phyloP scores from a whole-genome alignment of 352 stramenopile genomes.

The Globisporangium nodosum region DNA sequence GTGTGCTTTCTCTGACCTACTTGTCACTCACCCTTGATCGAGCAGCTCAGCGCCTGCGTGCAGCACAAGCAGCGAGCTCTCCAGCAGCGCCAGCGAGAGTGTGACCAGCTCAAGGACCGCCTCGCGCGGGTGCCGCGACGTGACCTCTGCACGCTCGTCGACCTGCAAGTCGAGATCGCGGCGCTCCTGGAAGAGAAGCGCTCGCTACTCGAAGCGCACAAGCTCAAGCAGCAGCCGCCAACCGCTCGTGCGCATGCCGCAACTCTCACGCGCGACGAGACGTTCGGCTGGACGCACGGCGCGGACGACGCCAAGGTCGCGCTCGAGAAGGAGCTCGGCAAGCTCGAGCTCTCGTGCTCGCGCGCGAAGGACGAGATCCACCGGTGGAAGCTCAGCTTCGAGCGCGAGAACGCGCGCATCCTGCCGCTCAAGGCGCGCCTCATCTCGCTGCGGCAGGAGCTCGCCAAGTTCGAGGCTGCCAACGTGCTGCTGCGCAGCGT shows the following conservation, averaged over 20 bases:
- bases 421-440: slow-evolving; percentile 31
- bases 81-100: slow-evolving; percentile 16
- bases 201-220: slow-evolving; percentile 13
- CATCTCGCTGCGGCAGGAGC: slow-evolving; percentile 15
- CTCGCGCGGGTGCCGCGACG: slow-evolving; percentile 31
- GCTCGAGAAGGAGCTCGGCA: slow-evolving; percentile 41
- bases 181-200: slow-evolving; percentile 43
- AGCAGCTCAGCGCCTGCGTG: slow-evolving; percentile 13
- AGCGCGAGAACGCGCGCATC: slow-evolving; percentile 43
- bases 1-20: neutral
- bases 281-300: slow-evolving; percentile 2
- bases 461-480: slow-evolving; percentile 19
- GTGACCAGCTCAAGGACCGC: slow-evolving; percentile 27
- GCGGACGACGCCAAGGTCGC: slow-evolving; percentile 14
- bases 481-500: slow-evolving; percentile 27
- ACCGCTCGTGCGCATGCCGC: neutral
- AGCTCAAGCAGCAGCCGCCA: slow-evolving; percentile 14
- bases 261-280: neutral
- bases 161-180: slow-evolving; percentile 49
- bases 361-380: slow-evolving; percentile 35
- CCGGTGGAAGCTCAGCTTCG: slow-evolving; percentile 31
- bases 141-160: slow-evolving; percentile 42
- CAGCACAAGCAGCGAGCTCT: slow-evolving; percentile 11
- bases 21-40: neutral
- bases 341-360: slow-evolving; percentile 25